Evolutionary conservation across 192 early-diverging fungal genomes (phyloP), one percentile per base, ranked within the genome.

Genomic region (Entomortierella lignicola): DNA sequence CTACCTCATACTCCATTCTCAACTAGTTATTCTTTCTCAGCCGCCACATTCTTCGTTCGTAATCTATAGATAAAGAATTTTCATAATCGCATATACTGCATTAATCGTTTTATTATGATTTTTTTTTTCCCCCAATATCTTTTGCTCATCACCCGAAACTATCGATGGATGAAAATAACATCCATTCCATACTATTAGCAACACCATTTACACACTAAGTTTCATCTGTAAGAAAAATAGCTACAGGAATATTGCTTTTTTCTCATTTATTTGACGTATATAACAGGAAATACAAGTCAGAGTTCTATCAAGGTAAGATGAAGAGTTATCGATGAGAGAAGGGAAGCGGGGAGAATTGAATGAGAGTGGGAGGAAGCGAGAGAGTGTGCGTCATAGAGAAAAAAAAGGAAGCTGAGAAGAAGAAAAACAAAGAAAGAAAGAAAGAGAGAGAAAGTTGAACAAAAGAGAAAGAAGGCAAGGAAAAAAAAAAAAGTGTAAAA

Each of bases 81-180:
- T 55, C 2, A 23, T 12, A 34, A 32, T 71, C 69, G 69, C 43
- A 71, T 44, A 44, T 71, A 60, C 60, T 71, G 31, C 69, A 32
- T 29, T 39, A 8, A 25, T 34, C 17, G 15, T 69, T 8, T 52
- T 53, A 26, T 39, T 69, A 10, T 52, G 60, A 26, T 71, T 54
- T 61, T 42, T 53, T 43, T 32, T 20, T 23, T 11, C 20, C 30
- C 21, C 26, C 51, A n/a, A 54, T 37, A 69, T 41, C 26, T 59
- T 58, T 59, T 68, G 54, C 37, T 66, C 64, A 57, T 53, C 55
- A 23, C 53, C 26, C 37, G 8, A 18, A 54, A 11, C 60, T 50
- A 61, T 25, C 61, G 70, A 72, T 72, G 70, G 70, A 72, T 72
- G 70, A n/a, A 62, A 15, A 31, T 61, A 29, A 48, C 60, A 63